Conservation (phyloP, 2,329 filamentous ascomycete genomes). For the Pestalotiopsis sp. region DNA sequence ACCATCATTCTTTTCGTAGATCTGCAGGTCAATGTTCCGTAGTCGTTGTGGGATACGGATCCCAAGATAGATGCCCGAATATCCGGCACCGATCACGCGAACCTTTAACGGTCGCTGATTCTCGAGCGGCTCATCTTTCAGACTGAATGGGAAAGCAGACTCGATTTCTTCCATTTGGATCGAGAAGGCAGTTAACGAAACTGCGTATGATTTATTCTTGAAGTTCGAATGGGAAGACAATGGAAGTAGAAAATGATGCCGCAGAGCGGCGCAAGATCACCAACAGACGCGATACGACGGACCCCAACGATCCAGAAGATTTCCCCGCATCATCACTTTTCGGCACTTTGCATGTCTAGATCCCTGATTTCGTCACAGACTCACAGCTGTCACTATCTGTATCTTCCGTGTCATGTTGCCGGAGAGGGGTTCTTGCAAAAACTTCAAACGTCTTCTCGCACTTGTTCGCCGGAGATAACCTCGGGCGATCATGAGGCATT, state of each 20-base stretch:
- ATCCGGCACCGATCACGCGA: slow-evolving; percentile 37
- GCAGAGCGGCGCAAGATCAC: neutral
- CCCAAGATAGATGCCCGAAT: slow-evolving; percentile 36
- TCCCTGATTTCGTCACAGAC: neutral
- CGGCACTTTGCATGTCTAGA: neutral
- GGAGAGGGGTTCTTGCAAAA: neutral
- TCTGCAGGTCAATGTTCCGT: slow-evolving; percentile 34
- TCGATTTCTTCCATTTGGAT: neutral
- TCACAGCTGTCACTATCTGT: neutral
- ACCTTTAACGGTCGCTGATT: slow-evolving; percentile 35
- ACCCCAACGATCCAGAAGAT: neutral
- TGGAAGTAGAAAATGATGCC: neutral
- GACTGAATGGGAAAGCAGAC: slow-evolving; percentile 15
- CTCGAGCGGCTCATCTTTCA: slow-evolving; percentile 32
- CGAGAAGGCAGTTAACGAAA: neutral
- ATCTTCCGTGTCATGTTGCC: neutral
- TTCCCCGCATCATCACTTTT: slow-evolving; percentile 4
- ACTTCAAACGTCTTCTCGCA: neutral
- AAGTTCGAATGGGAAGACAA: neutral
- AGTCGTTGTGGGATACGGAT: slow-evolving; percentile 36
- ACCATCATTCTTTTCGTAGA: slow-evolving; percentile 36
- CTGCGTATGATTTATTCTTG: neutral
- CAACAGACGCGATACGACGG: neutral
- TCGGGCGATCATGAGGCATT: neutral
- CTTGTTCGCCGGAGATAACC: neutral